Evolutionary conservation across 106 monocot genomes (phyloP).

Genomic region (Dioscorea zingiberensis): DNA sequence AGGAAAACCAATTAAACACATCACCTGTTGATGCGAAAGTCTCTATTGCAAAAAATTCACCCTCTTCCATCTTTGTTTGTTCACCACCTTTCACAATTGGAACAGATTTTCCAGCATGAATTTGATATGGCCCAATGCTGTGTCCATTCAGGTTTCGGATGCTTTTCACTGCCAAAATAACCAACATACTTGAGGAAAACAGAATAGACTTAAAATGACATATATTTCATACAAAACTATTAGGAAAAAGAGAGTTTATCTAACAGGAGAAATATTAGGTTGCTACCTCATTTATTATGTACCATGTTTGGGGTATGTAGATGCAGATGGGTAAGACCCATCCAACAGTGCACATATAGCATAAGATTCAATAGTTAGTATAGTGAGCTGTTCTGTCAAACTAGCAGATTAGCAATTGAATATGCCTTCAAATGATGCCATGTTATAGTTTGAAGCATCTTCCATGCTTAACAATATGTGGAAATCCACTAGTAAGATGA

Average conservation of each 20-base stretch:
- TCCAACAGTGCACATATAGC: no score
- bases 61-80: conserved; percentile 99
- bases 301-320: no score
- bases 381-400: no score
- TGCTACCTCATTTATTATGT: no score
- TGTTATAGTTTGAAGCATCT: no score
- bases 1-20: not conserved
- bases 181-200: not conserved
- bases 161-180: conserved; percentile 73
- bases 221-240: not conserved
- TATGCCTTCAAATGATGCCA: no score
- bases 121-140: conserved; percentile 98
- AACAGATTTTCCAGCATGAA: conserved; percentile 98
- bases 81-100: conserved; percentile 98
- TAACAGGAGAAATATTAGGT: no score
- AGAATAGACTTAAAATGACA: not conserved
- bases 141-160: conserved; percentile 94
- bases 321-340: no score
- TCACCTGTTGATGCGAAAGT: conserved; percentile 97
- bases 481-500: no score
- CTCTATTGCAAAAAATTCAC: conserved; percentile 97
- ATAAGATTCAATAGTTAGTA: no score
- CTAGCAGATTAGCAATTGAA: no score
- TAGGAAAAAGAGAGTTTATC: not conserved
- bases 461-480: no score